phyloP scores from a whole-genome alignment of 306 rosid species.

The Arachis hypogaea region DNA sequence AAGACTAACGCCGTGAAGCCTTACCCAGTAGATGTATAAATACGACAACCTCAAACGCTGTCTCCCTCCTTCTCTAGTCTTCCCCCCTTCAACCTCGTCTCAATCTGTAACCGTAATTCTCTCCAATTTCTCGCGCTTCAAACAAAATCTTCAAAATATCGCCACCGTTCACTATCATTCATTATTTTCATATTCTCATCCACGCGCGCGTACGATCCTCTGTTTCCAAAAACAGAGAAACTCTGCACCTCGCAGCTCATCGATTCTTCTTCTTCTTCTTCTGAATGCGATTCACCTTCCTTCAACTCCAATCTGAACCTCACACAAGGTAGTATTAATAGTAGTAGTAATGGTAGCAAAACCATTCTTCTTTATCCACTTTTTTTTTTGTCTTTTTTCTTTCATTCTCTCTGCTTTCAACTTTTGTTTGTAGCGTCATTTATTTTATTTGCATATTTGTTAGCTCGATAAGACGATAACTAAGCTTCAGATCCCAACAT shows the following conservation, averaged over 20 bases:
- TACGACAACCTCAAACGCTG: slow-evolving; percentile 39
- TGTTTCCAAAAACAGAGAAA: neutral
- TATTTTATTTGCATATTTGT: neutral
- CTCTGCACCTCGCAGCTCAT: neutral
- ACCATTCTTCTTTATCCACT: neutral
- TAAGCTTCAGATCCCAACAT: slow-evolving; percentile 18
- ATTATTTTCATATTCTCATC: neutral
- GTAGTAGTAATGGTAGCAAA: neutral
- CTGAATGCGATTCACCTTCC: neutral
- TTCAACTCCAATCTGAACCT: neutral
- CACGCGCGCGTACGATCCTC: neutral
- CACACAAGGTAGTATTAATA: neutral
- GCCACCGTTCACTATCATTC: neutral
- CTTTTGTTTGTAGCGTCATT: neutral
- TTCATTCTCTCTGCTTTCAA: neutral
- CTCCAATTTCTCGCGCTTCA: neutral
- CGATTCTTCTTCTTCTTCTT: neutral
- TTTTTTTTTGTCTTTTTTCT: neutral
- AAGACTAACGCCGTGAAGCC: slow-evolving; percentile 47
- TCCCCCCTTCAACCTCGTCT: too few relatives aligned
- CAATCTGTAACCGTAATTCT: neutral
- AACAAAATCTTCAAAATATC: neutral
- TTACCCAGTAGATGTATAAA: slow-evolving; percentile 45
- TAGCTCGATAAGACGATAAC: neutral
- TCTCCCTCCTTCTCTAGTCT: neutral